A percentile compares a stretch with the other conserved stretches of the same genome.
These are phyloP conservation scores for Colletotrichum musae DNA, from an alignment of 2,329 filamentous ascomycete species.

Conservation along the genomic window DNA sequence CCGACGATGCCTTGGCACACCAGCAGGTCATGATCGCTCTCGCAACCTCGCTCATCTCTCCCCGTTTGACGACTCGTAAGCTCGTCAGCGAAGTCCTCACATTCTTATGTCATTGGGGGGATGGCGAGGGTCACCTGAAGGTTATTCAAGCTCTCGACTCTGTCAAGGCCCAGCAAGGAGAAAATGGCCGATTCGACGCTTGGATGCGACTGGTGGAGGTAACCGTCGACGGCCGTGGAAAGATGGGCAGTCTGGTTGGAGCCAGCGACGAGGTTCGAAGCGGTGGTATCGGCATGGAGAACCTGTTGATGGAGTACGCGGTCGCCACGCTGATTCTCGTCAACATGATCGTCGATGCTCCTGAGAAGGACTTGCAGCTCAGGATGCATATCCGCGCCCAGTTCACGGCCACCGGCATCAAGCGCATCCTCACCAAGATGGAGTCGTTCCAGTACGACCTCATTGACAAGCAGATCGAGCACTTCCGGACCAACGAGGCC, in stretches of 20 bases:
- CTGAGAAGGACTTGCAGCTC: conserved; percentile 89
- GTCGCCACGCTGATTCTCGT: conserved; percentile 94
- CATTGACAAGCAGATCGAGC: conserved; percentile 98
- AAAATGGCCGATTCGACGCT: conserved; percentile 95
- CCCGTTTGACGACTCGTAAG: conserved; percentile 91
- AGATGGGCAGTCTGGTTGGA: conserved; percentile 98
- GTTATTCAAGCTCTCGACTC: conserved; percentile 94
- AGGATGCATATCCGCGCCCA: conserved; percentile 95
- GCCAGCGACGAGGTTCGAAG: conserved; percentile 96
- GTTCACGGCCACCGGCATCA: conserved; percentile 96
- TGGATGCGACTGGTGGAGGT: conserved; percentile 99
- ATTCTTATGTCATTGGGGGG: conserved; percentile 94
- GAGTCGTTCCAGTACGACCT: conserved; percentile 98
- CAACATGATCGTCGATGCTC: conserved; percentile 96
- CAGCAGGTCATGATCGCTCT: conserved; percentile 92
- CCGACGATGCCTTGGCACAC: conserved; percentile 92
- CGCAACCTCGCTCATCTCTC: conserved; percentile 88
- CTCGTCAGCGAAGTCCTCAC: conserved; percentile 96
- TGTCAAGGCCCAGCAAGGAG: conserved; percentile 88
- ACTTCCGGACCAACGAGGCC: conserved; percentile 92
- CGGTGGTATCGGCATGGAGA: conserved; percentile 98
- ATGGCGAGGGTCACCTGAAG: conserved; percentile 90
- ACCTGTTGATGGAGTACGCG: conserved; percentile 98
- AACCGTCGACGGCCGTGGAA: conserved; percentile 95
- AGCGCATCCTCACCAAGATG: conserved; percentile 96